Evolutionary conservation across 768 basidiomycete species (phyloP).

Genomic region (Russula virescens): DNA sequence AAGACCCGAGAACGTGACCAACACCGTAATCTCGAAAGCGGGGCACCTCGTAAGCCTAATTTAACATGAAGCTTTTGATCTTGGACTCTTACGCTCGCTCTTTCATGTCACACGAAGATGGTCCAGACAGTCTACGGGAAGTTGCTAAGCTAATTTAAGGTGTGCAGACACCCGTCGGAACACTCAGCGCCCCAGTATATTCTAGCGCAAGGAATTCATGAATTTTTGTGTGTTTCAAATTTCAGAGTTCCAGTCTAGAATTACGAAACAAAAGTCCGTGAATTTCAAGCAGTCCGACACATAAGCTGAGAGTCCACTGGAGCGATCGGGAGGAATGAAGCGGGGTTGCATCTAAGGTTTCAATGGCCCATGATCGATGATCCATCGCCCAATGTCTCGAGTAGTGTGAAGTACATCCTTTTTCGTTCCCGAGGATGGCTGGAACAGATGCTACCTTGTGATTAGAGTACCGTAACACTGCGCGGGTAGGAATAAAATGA

Average conservation of each 20-base stretch:
- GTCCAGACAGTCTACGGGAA: constrained; percentile 21
- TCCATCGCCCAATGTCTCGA: no score
- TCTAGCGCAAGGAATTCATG: constrained; percentile 21
- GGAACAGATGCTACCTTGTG: no score
- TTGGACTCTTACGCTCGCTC: neutral
- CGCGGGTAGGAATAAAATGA: no score
- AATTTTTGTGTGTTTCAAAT: constrained; percentile 17
- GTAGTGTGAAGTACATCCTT: neutral
- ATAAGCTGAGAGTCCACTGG: no score
- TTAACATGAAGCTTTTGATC: no score
- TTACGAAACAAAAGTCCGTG: constrained; percentile 7
- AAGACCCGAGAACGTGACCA: constrained; percentile 32
- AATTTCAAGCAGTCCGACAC: no score
- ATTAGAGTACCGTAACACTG: no score
- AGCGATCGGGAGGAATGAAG: neutral
- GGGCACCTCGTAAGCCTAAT: constrained; percentile 33
- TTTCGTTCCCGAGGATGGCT: no score
- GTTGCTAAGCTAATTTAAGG: constrained; percentile 17
- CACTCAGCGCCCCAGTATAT: no score
- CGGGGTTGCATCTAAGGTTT: neutral
- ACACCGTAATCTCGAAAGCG: constrained; percentile 29
- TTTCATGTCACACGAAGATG: constrained; percentile 8
- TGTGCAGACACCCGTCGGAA: no score
- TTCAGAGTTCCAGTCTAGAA: no score
- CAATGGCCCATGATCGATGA: no score